Base-by-base conservation (phyloP, 768 basidiomycete species). In the Daedaleopsis nitida region DNA sequence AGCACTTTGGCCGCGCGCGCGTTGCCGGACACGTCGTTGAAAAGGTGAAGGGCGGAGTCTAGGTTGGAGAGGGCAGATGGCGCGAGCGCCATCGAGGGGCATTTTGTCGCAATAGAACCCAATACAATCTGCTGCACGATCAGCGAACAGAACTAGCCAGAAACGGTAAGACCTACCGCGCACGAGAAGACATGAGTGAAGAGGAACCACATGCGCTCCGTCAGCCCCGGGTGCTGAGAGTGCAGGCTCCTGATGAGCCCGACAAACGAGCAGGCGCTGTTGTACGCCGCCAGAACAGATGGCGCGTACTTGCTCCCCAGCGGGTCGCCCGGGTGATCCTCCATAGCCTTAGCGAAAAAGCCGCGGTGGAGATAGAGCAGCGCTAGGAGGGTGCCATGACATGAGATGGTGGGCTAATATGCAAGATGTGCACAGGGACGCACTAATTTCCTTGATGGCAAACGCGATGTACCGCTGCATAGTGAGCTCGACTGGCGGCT, bases 141-240 rank as follows among this genome's bases (percentile, higher is more conserved):
- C 24, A 23, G 45, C 23, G 16, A 8, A 42, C 19, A 37, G 34
- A 27, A 39, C 14, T 34, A 52, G n/a, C 52, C 8, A 12, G 21
- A 34, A 55, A 49, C 17, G 13, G 52, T 37, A 9, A 19, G 24
- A 66, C 70, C 35, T 71, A 88, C 88, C 38, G 86, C 79, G 68
- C 87, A 88, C 5, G 86, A 89, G 70, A 88, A 89, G 2, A 87
- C 86, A 69, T 89, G 87, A 9, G 86, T 87, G 61, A 88, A 86
- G 52, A 86, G 72, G 72, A 89, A 89, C 85, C 86, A 88, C 82
- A 86, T 83, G 42, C 88, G 80, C 67, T 87, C 86, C 13, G 86
- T 86, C 57, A 89, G 73, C n/a, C 72, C 76, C 23, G 87, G 86
- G 58, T 88, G 82, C 66, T 87, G 86, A 57, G 86, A 85, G 69